Evolutionary conservation across 495 filamentous ascomycete genomes (phyloP), one percentile per base, ranked within the genome.

Genomic region (Neurospora terricola): DNA sequence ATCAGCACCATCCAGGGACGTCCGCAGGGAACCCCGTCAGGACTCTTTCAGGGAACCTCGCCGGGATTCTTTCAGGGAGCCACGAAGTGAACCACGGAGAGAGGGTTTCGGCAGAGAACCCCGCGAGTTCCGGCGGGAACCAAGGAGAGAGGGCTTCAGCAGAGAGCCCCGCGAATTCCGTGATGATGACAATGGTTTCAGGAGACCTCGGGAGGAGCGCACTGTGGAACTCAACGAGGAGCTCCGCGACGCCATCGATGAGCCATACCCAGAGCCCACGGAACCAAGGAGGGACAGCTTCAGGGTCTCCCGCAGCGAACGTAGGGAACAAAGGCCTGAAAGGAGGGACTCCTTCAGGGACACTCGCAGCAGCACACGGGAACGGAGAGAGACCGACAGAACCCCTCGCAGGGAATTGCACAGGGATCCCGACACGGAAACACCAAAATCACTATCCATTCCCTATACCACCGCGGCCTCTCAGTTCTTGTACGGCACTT

Each of bases 401-500:
- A 30, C 69, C 40, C 72, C 43, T 23, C 39, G 69, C 39, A 38
- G 45, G 27, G 37, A 59, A 48, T 18, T 69, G 21, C 36, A 70
- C 73, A 27, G 34, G 39, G 18, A 66, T 38, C 11, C 18, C 37
- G 36, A 34, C 69, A 38, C n/a, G 37, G 48, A 37, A 37, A 45
- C 71, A 77, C 34, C 43, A 68, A 38, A 76, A 4, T 90, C 90
- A 0, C 43, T 90, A 27, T 86, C 88, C 14, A 87, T 97, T 59
- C 91, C 91, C 4, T 94, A 93, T 77, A 93, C 92, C 3, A 94
- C 92, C 4, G 90, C 94, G 0, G 92, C 94, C 43, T 96, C 94
- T 2, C 91, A 96, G 73, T 98, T 97, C 80, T 87, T 99, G 9
- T 98, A 97, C 78, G 96, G 96, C 16, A 88, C 87, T 18, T 90